phyloP scores from a whole-genome alignment of 2,329 filamentous ascomycete genomes.

The Ascochyta lentis region DNA sequence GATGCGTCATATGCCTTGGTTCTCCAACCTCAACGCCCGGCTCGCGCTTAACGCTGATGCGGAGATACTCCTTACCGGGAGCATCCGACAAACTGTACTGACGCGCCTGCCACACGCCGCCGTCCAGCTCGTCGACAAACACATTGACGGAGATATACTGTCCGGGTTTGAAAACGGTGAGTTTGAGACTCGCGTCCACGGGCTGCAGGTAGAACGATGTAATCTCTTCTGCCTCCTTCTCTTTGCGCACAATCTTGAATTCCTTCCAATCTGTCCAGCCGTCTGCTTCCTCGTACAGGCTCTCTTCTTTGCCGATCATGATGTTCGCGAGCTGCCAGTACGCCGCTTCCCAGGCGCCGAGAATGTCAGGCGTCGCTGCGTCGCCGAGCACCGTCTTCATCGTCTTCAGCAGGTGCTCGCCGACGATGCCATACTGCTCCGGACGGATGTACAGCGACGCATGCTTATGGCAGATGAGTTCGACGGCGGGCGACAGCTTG shows the following conservation, averaged over 20 bases:
- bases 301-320: conserved; percentile 70
- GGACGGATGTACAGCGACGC: conserved; percentile 71
- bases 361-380: conserved; percentile 69
- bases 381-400: conserved; percentile 71
- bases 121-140: conserved; percentile 56
- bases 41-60: conserved; percentile 75
- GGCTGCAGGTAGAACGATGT: conserved; percentile 74
- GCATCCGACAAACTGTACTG: conserved; percentile 77
- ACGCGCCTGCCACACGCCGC: conserved; percentile 67
- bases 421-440: conserved; percentile 74
- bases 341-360: conserved; percentile 72
- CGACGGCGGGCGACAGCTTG: conserved; percentile 62
- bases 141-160: conserved; percentile 74
- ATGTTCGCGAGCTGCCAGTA: conserved; percentile 77
- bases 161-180: conserved; percentile 71
- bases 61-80: conserved; percentile 67
- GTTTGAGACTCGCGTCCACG: conserved; percentile 62
- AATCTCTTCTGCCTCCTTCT: conserved; percentile 71
- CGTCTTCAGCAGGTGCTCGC: conserved; percentile 70
- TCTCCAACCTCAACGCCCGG: conserved; percentile 58
- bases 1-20: conserved; percentile 58
- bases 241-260: conserved; percentile 70
- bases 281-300: conserved; percentile 67
- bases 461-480: conserved; percentile 80
- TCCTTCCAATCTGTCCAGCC: conserved; percentile 71